A percentile compares a stretch with the other conserved stretches of the same genome.
Conservation (phyloP, 805 yeast species). For the Kodamaea nitidulidarum region DNA sequence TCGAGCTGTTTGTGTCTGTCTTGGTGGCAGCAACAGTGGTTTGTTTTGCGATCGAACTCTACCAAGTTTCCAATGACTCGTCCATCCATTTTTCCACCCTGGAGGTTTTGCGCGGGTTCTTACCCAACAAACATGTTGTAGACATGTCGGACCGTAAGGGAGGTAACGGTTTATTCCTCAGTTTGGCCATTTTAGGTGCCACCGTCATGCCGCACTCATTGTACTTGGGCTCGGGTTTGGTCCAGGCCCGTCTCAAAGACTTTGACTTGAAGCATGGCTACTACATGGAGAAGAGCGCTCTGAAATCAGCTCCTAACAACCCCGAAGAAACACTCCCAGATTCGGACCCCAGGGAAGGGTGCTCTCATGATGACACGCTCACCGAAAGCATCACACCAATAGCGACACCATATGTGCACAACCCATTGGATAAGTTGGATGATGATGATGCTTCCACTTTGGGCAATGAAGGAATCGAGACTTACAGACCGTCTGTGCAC, state of each 20-base stretch:
- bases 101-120: conserved; percentile 67
- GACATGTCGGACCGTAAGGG: conserved; percentile 20
- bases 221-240: conserved; percentile 81
- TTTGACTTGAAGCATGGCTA: conserved; percentile 65
- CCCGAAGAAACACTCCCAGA: too few relatives aligned
- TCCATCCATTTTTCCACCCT: conserved; percentile 40
- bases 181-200: conserved; percentile 86
- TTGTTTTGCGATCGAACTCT: conserved; percentile 77
- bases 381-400: conserved; percentile 7
- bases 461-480: conserved; percentile 22
- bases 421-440: conserved; percentile 9
- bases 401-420: conserved; percentile 9
- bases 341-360: not conserved
- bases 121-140: conserved; percentile 43
- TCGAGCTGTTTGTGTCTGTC: conserved; percentile 76
- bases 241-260: conserved; percentile 77
- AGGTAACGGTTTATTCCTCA: conserved; percentile 60
- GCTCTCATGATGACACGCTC: conserved; percentile 3
- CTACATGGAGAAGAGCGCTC: too few relatives aligned
- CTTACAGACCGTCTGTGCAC: conserved; percentile 68
- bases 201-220: conserved; percentile 94
- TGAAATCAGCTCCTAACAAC: too few relatives aligned
- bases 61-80: conserved; percentile 53
- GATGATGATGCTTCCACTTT: conserved; percentile 5
- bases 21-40: conserved; percentile 79